Evolutionary conservation across 805 yeast species (phyloP).

Genomic region (Blastobotrys mokoenaii): DNA sequence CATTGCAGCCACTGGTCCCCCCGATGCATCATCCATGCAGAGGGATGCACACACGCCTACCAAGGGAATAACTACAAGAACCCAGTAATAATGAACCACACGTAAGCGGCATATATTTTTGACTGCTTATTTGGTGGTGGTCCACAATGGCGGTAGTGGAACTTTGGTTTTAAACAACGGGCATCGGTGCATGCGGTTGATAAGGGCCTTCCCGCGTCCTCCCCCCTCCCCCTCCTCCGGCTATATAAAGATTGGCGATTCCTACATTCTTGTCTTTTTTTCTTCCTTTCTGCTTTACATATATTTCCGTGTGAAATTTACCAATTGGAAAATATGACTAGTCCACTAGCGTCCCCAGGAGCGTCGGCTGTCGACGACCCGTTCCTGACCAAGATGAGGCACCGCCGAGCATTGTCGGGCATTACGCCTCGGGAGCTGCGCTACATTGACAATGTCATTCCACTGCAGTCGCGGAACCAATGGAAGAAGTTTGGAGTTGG

Average conservation of each 20-base stretch:
- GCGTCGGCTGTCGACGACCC: slow-evolving; percentile 1
- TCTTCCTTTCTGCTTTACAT: background rate
- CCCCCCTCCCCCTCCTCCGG: no score
- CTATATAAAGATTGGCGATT: background rate
- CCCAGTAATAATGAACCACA: background rate
- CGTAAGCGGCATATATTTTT: background rate
- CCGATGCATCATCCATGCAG: no score
- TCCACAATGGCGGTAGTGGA: background rate
- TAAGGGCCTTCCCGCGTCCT: background rate
- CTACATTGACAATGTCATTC: slow-evolving; percentile 73
- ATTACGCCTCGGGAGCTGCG: slow-evolving; percentile 85
- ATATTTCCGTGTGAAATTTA: no score
- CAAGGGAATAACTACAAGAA: no score
- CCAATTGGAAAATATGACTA: background rate
- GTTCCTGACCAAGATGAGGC: slow-evolving; percentile 14
- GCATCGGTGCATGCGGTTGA: background rate
- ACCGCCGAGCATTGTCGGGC: slow-evolving; percentile 70
- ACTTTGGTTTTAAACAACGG: background rate
- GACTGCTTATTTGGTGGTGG: background rate
- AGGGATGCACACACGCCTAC: no score
- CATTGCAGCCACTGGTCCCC: no score
- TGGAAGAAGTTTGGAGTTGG: slow-evolving; percentile 67
- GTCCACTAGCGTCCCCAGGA: background rate
- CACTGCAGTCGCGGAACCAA: slow-evolving; percentile 61
- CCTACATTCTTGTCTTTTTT: background rate